Percentiles rank a stretch among this genome's conserved stretches.
Conservation (phyloP, 306 rosid species). For the Cucumis hystrix region DNA sequence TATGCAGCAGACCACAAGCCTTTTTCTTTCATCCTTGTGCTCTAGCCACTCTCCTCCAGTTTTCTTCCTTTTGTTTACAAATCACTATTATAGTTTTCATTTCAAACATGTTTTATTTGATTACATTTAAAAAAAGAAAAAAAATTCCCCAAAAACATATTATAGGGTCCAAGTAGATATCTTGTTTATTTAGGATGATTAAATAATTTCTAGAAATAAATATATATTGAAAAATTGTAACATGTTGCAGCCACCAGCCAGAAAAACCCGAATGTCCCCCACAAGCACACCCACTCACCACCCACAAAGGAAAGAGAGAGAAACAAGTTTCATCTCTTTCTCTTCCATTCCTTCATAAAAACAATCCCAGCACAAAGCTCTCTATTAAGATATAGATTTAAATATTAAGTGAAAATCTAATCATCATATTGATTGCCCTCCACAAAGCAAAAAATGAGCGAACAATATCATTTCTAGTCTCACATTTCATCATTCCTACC, state of each 20-base stretch:
- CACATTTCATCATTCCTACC: constrained; percentile 4
- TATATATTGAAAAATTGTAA: neutral
- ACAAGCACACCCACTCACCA: neutral
- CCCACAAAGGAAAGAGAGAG: neutral
- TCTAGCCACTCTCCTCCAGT: neutral
- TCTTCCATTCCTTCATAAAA: neutral
- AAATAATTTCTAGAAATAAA: neutral
- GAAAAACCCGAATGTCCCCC: neutral
- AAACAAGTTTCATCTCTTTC: neutral
- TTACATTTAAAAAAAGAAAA: neutral
- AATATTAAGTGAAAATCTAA: neutral
- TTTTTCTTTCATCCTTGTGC: neutral
- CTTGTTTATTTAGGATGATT: neutral
- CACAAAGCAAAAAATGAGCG: neutral
- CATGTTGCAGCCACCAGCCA: constrained; percentile 3
- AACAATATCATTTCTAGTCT: constrained; percentile 5
- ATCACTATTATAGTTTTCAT: neutral
- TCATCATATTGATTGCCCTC: constrained; percentile 1
- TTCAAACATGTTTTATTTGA: neutral
- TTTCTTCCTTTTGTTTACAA: neutral
- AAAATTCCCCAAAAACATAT: neutral
- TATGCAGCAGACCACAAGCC: neutral
- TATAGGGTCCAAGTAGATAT: neutral
- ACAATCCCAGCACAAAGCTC: neutral
- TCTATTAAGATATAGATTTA: neutral